Conservation (phyloP, 345 rosid genomes). For the Cardamine resedifolia region DNA sequence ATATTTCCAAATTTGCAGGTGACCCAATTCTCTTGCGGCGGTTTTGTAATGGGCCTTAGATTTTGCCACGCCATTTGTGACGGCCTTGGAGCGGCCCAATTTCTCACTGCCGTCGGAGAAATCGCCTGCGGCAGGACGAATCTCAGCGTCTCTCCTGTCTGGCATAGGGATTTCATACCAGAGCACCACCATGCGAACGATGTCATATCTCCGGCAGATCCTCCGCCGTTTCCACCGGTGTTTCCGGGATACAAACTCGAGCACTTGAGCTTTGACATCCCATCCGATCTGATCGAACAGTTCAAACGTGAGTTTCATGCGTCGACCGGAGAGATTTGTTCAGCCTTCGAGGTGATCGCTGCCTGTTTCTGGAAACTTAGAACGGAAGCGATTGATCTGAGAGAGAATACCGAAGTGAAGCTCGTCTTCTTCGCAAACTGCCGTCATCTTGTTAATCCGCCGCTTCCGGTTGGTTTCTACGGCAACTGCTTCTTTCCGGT, state of each 20-base stretch:
- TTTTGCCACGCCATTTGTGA: slow-evolving; percentile 63
- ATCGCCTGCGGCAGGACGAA: slow-evolving; percentile 45
- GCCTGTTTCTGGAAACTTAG: slow-evolving; percentile 53
- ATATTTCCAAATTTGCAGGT: slow-evolving; percentile 40
- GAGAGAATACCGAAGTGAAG: slow-evolving; percentile 33
- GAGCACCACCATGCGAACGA: not conserved
- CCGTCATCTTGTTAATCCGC: slow-evolving; percentile 53
- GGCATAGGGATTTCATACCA: slow-evolving; percentile 28
- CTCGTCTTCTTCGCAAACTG: slow-evolving; percentile 74
- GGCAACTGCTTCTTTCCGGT: slow-evolving; percentile 76
- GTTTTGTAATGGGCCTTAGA: slow-evolving; percentile 62
- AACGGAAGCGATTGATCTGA: slow-evolving; percentile 40
- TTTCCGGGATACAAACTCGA: slow-evolving; percentile 18
- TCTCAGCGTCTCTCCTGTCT: slow-evolving; percentile 45
- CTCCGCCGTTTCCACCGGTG: slow-evolving; percentile 42
- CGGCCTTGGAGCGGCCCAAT: slow-evolving; percentile 76
- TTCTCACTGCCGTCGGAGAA: slow-evolving; percentile 63
- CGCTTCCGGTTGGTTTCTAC: slow-evolving; percentile 61
- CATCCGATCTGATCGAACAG: slow-evolving; percentile 43
- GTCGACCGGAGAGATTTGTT: slow-evolving; percentile 44
- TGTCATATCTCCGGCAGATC: slow-evolving; percentile 8
- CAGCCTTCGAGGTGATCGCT: slow-evolving; percentile 59
- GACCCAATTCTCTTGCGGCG: slow-evolving; percentile 64
- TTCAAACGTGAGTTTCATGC: not conserved
- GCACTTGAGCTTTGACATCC: slow-evolving; percentile 42